A percentile compares a stretch with the other conserved stretches of the same genome.
These are phyloP conservation scores for Salix udensis DNA, from an alignment of 345 rosid species.

Conservation along the genomic window DNA sequence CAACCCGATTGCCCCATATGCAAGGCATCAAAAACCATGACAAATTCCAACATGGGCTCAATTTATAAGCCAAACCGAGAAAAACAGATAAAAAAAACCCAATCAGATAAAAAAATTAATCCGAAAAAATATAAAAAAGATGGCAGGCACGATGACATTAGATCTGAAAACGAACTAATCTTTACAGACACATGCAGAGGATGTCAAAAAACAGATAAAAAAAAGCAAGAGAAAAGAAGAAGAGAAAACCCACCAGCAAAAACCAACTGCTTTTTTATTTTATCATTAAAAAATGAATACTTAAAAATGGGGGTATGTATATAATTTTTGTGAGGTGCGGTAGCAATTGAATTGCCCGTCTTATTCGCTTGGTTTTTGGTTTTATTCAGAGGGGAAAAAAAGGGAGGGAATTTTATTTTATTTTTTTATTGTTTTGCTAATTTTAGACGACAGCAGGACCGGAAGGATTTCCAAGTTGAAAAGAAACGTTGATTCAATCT, in stretches of 20 bases:
- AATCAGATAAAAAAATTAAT: background rate
- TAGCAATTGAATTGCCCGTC: conserved; percentile 4
- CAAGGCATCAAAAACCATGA: background rate
- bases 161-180: conserved; percentile 8
- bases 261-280: background rate
- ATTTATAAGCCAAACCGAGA: background rate
- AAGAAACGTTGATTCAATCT: background rate
- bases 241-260: background rate
- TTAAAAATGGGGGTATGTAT: background rate
- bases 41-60: background rate
- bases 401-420: too few relatives aligned
- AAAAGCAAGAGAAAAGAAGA: background rate
- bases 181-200: background rate
- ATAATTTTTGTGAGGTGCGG: background rate
- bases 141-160: background rate
- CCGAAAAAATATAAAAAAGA: background rate
- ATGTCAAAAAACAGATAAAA: background rate
- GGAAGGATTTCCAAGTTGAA: background rate
- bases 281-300: background rate
- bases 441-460: background rate
- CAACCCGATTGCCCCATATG: background rate
- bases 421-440: background rate
- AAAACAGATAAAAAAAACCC: background rate
- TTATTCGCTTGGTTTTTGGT: background rate
- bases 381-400: background rate